phyloP scores from a whole-genome alignment of 2,329 filamentous ascomycete genomes.

The Cercospora nicotianae region DNA sequence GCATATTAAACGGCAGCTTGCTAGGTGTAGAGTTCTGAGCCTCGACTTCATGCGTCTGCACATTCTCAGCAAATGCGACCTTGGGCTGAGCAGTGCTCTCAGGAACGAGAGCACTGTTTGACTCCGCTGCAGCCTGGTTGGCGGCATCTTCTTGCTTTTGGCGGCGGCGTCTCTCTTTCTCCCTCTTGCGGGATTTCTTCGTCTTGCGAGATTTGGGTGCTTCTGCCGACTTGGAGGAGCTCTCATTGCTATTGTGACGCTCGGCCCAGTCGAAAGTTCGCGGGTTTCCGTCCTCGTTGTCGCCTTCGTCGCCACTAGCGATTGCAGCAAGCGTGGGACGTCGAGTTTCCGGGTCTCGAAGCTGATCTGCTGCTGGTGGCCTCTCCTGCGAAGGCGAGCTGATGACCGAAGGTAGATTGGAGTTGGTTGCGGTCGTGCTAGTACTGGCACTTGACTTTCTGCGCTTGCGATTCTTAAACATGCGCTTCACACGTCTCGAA shows the following conservation, averaged over 20 bases:
- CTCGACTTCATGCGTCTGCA: slow-evolving; percentile 21
- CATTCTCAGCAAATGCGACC: slow-evolving; percentile 46
- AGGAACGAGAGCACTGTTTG: slow-evolving; percentile 12
- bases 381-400: slow-evolving; percentile 46
- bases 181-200: slow-evolving; percentile 43
- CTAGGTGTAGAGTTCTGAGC: slow-evolving; percentile 20
- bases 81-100: slow-evolving; percentile 19
- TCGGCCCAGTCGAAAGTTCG: slow-evolving; percentile 28
- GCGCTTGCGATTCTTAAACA: slow-evolving; percentile 67
- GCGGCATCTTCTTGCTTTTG: slow-evolving; percentile 40
- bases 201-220: slow-evolving; percentile 49
- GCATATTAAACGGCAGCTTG: slow-evolving; percentile 38
- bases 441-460: slow-evolving; percentile 76
- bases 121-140: slow-evolving; percentile 16
- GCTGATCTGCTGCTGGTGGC: slow-evolving; percentile 41
- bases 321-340: slow-evolving; percentile 44
- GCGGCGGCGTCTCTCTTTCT: slow-evolving; percentile 51
- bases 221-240: slow-evolving; percentile 21
- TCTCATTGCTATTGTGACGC: slow-evolving; percentile 31
- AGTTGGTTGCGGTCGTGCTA: slow-evolving; percentile 61
- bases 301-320: slow-evolving; percentile 58
- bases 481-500: slow-evolving; percentile 68
- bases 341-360: slow-evolving; percentile 42
- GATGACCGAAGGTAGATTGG: slow-evolving; percentile 43
- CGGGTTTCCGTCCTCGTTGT: slow-evolving; percentile 40